Base-by-base conservation (phyloP, 2,329 filamentous ascomycete species). In the Trichoderma hamatum region DNA sequence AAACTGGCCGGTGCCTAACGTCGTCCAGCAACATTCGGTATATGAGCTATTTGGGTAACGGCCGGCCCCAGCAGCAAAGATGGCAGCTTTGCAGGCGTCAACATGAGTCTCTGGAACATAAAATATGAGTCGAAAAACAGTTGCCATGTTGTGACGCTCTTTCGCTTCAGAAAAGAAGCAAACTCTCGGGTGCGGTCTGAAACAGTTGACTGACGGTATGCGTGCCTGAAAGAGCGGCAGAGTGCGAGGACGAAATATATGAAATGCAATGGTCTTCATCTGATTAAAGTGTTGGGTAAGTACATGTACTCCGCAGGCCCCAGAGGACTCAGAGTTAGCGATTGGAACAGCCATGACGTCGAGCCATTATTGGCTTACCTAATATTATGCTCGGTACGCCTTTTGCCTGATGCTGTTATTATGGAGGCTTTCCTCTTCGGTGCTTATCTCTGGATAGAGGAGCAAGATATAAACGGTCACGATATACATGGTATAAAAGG, bases 1-100 rank as follows among this genome's bases (percentile, higher is more conserved):
- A 77, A 92, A 93, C 74, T 92, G 89, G 0, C 89, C 89, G 0
- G 81, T 87, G 5, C 90, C 90, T 4, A 78, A 71, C 0, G 80
- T 77, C 5, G 80, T 78, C 80, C 82, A 89, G 76, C 83, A 84
- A 75, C 81, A 84, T 72, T 89, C 85, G 28, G 84, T 86, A 74
- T 88, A 88, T 72, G 82, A 82, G n/a, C 84, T 84, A 0, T 80
- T 80, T 0, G 84, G 83, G 68, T 84, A 86, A 13, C 82, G 78
- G 30, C 87, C 86, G 2, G 86, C 86, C n/a, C 86, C 86, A 19
- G 85, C 84, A n/a, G 80, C 80, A 75, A 89, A 88, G 72, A 89
- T 80, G 70, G 86, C 86, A 0, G 78, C 69, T 75, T 89, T 89
- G 76, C 84, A 85, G 14, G 79, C 79, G n/a, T 79, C 78, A n/a